Conservation (phyloP, 169 alveolate species). For the Eimeria acervulina region DNA sequence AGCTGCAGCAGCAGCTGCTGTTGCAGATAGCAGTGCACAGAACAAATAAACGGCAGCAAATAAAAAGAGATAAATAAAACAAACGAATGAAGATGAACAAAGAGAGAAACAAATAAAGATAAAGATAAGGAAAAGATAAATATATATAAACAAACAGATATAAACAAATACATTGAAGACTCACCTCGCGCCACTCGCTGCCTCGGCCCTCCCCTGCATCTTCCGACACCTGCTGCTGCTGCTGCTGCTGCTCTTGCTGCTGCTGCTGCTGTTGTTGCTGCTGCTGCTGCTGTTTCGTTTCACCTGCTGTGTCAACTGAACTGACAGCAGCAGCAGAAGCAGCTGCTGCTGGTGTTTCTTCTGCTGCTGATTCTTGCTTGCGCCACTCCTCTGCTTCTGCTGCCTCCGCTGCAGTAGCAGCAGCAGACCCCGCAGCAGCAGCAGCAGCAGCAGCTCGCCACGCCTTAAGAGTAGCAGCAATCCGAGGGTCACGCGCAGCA, state of each 20-base stretch:
- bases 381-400: conserved; percentile 1
- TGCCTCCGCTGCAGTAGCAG: neutral
- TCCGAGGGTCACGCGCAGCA: neutral
- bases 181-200: conserved; percentile 33
- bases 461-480: neutral
- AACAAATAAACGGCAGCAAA: neutral
- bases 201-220: neutral
- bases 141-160: too few relatives aligned
- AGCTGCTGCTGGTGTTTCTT: neutral
- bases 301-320: too few relatives aligned
- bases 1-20: neutral
- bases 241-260: conserved; percentile 47
- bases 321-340: conserved; percentile 5
- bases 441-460: conserved; percentile 30
- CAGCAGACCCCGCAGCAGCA: too few relatives aligned
- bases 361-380: neutral
- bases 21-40: neutral
- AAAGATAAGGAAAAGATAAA: too few relatives aligned
- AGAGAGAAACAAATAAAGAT: too few relatives aligned
- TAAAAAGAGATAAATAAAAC: too few relatives aligned
- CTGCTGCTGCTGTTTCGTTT: too few relatives aligned
- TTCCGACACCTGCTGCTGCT: conserved; percentile 18
- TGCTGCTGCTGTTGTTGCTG: neutral
- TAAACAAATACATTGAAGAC: neutral
- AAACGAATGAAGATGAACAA: too few relatives aligned